Base-by-base conservation (phyloP, 208 protist species). In the Trichomonas tenax region DNA sequence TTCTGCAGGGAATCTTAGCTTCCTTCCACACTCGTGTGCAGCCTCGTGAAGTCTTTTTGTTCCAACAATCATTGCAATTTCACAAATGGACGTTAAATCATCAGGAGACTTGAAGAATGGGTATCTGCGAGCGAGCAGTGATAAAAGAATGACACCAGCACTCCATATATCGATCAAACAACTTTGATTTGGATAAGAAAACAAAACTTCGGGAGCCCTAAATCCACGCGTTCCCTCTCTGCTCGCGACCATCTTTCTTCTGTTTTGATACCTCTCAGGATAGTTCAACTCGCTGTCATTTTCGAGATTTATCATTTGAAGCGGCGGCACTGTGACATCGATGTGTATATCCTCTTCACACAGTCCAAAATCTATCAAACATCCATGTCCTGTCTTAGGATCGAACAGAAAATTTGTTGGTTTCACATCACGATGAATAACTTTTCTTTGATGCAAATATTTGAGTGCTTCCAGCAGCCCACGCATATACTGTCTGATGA, bases 41-140 rank as follows among this genome's bases (percentile, higher is more conserved):
- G 82, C 40, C 31, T 95, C 93, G 23, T 96, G n/a, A 23, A 93
- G 34, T 86, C n/a, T 82, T 17, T 45, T 88, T 9, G 88, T 63
- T 0, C 63, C 82, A 49, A 96, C 14, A 48, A 86, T 51, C 17
- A 26, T 34, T 10, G 45, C 36, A 36, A 96, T 96, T 46, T 96
- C 96, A 15, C 63, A 51, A 40, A 96, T 38, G 26, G 88, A 95
- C 6, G 88, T 84, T 46, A 96, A 63, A 88, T 96, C 96, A 44
- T 96, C 96, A 36, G 40, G 34, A 34, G 96, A 96, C 31, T 48
- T n/a, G 45, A 96, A 96, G 41, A 96, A 96, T 40, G 96, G 96
- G 82, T 96, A 96, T 88, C 96, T 63, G 89, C 36, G 15, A 9
- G 96, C 45, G 31, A 96, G 21, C 34, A 96, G 23, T 15, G 44